These are phyloP conservation scores for Scedosporium minutisporum DNA, from an alignment of 2,329 filamentous ascomycete species.

Conservation along the genomic window DNA sequence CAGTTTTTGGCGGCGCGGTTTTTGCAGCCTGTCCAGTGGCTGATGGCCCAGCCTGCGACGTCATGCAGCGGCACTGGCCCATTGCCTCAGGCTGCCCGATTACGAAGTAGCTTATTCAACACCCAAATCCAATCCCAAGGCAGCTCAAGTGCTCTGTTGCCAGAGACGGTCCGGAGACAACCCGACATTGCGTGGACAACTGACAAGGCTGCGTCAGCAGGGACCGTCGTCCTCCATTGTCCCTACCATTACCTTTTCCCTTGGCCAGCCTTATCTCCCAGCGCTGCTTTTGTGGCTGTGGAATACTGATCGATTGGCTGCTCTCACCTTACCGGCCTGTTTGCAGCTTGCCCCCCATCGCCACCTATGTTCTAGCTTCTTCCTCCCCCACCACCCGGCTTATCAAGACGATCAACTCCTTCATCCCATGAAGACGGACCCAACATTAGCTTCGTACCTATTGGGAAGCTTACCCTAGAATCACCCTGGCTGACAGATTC, in stretches of 20 bases:
- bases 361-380: not conserved
- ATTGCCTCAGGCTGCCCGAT: not conserved
- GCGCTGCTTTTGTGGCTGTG: not conserved
- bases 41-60: not conserved
- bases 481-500: too few species aligned
- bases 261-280: not conserved
- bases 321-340: not conserved
- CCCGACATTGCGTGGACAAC: not conserved
- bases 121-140: not conserved
- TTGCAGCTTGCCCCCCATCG: not conserved
- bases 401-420: not conserved
- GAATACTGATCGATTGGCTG: not conserved
- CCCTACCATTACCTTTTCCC: not conserved
- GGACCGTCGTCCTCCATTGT: not conserved
- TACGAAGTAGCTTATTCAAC: not conserved
- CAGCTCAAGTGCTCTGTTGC: not conserved
- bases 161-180: not conserved
- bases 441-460: too few species aligned
- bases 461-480: too few species aligned
- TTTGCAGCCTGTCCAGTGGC: not conserved
- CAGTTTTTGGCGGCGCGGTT: too few species aligned
- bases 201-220: constrained; percentile 1
- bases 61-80: not conserved
- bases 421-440: not conserved
- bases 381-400: not conserved